phyloP scores from a whole-genome alignment of 441 rosid genomes.

The Theobroma grandiflorum region DNA sequence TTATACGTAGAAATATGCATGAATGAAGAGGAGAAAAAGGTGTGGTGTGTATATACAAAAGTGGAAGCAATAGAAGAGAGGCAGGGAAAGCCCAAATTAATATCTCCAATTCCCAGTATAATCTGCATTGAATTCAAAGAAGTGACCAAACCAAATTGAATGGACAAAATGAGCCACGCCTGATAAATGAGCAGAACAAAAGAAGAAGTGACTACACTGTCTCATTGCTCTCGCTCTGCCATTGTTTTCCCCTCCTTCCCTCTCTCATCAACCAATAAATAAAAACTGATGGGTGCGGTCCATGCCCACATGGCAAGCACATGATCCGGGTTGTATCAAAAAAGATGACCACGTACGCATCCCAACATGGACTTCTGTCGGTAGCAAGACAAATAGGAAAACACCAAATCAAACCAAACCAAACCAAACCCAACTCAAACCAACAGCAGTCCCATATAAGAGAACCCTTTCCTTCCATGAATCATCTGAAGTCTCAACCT shows the following conservation, averaged over 20 bases:
- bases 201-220: background rate
- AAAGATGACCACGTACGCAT: background rate
- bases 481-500: background rate
- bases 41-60: background rate
- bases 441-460: background rate
- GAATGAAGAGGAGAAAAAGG: background rate
- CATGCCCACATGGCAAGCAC: constrained; percentile 6
- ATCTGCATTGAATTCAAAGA: background rate
- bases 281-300: background rate
- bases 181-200: background rate
- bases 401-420: background rate
- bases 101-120: background rate
- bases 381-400: background rate
- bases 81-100: background rate
- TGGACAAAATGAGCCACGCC: background rate
- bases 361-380: background rate
- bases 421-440: background rate
- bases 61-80: background rate
- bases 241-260: background rate
- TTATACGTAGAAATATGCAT: background rate
- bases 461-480: background rate
- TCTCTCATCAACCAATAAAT: background rate
- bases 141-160: background rate
- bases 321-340: background rate
- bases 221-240: background rate